Percentiles rank a stretch among this genome's conserved stretches.
Conservation (phyloP, 805 yeast species). For the Kockiozyma suomiensis region DNA sequence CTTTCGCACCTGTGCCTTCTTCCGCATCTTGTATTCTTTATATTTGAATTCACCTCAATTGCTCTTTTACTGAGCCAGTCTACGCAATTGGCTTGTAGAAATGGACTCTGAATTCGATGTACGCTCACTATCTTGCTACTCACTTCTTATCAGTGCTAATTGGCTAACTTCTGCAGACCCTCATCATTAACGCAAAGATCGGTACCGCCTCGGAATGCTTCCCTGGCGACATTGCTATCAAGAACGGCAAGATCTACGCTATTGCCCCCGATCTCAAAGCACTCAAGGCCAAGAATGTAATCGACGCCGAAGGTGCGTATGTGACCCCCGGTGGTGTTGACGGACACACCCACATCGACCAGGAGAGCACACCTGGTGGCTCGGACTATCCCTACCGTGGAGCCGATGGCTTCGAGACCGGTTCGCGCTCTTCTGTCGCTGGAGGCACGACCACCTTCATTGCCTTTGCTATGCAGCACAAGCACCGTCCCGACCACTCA, state of each 20-base stretch:
- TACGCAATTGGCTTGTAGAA: background rate
- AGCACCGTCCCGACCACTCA: conserved; percentile 41
- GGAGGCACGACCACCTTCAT: conserved; percentile 57
- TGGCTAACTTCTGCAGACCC: conserved; percentile 20
- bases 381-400: conserved; percentile 32
- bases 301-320: conserved; percentile 53
- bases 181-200: conserved; percentile 37
- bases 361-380: conserved; percentile 46
- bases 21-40: background rate
- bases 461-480: conserved; percentile 52
- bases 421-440: conserved; percentile 52
- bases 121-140: background rate
- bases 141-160: background rate
- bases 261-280: conserved; percentile 40
- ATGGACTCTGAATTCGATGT: conserved; percentile 16
- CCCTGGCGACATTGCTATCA: conserved; percentile 46
- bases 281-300: conserved; percentile 35
- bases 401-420: conserved; percentile 51
- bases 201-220: conserved; percentile 40
- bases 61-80: background rate
- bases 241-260: conserved; percentile 46
- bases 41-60: background rate
- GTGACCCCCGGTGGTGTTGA: conserved; percentile 59
- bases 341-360: conserved; percentile 54
- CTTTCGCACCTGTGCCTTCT: background rate